Evolutionary conservation across 305 asterid species (phyloP).

Genomic region (Solanum hybrid): DNA sequence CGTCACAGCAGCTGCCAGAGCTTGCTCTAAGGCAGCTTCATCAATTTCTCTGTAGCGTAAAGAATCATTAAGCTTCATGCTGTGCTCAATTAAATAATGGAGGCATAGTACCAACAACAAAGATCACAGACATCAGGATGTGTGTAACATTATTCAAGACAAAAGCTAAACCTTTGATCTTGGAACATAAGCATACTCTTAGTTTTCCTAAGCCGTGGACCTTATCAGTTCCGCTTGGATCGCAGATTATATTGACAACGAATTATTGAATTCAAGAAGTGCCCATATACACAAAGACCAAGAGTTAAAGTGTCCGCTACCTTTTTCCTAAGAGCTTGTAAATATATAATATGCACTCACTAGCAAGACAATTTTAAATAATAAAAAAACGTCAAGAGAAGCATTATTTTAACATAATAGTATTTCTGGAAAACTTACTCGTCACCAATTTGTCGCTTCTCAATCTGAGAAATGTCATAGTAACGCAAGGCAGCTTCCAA

Average conservation of each 20-base stretch:
- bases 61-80: neutral
- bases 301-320: neutral
- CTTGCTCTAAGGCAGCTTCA: conserved; percentile 87
- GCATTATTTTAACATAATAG: neutral
- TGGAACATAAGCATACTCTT: neutral
- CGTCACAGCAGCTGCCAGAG: conserved; percentile 85
- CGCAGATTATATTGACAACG: neutral
- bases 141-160: neutral
- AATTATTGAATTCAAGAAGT: neutral
- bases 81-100: neutral
- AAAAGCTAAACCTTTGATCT: neutral
- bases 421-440: conserved; percentile 55
- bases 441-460: conserved; percentile 90
- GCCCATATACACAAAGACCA: neutral
- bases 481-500: conserved; percentile 97
- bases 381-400: neutral
- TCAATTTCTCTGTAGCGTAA: conserved; percentile 58
- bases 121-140: neutral
- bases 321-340: neutral
- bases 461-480: conserved; percentile 95
- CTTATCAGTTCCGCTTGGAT: neutral
- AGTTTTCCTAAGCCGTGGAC: neutral
- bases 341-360: neutral
- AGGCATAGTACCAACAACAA: neutral
- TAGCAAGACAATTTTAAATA: neutral